A percentile compares a stretch with the other conserved stretches of the same genome.
phyloP scores from a whole-genome alignment of 805 yeast genomes.

The Wickerhamiella shivajii region DNA sequence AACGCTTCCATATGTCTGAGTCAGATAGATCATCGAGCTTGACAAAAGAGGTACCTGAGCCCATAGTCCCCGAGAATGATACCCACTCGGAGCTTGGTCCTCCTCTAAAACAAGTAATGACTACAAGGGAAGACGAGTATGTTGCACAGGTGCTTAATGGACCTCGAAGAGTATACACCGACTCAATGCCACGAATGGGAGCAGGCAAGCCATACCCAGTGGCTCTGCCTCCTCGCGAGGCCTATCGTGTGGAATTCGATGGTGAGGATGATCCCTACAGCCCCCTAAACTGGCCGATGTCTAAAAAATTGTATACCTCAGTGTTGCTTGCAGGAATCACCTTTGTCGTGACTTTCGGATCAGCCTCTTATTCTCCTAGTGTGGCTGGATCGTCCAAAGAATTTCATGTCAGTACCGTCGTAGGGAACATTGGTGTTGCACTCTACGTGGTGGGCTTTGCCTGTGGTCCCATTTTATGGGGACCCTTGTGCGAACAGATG shows the following conservation, averaged over 20 bases:
- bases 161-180: background rate
- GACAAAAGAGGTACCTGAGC: no score
- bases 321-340: no score
- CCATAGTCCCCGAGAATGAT: no score
- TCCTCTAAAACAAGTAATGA: no score
- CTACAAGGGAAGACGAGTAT: no score
- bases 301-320: no score
- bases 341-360: slow-evolving; percentile 5
- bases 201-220: slow-evolving; percentile 6
- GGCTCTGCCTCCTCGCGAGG: slow-evolving; percentile 1
- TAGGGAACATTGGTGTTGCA: slow-evolving; percentile 44
- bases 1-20: no score
- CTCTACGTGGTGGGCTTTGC: slow-evolving; percentile 54
- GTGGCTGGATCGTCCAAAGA: slow-evolving; percentile 13
- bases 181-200: slow-evolving; percentile 3
- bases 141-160: no score
- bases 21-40: no score
- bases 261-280: slow-evolving; percentile 24
- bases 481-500: slow-evolving; percentile 40
- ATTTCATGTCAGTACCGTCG: slow-evolving; percentile 49
- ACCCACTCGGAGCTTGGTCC: no score
- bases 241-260: slow-evolving; percentile 10
- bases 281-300: slow-evolving; percentile 43
- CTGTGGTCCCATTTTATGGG: slow-evolving; percentile 52
- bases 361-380: slow-evolving; percentile 6